Base-by-base conservation (phyloP, 208 protist species). In the Wallacemonas sp. region DNA sequence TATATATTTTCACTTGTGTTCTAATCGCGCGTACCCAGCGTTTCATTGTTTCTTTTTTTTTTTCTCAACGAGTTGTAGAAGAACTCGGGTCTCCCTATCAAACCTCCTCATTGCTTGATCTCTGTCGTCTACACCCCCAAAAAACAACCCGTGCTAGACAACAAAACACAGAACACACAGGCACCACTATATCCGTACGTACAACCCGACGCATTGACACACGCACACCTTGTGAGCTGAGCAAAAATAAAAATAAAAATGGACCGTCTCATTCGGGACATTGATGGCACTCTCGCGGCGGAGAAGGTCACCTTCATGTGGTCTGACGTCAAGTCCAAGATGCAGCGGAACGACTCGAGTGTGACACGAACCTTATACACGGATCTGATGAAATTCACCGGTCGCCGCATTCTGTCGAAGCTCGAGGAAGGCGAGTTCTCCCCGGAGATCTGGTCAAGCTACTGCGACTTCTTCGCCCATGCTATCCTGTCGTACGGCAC, bases 401-500 rank as follows among this genome's bases (percentile, higher is more conserved):
- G 78, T 2, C 50, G 77, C 16, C 61, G 63, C 23, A 74, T 90
- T 29, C 57, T 87, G 1, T 63, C 57, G 0, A 81, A 79, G 45
- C 67, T 90, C 14, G 77, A 86, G 46, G 54, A 82, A 29, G 68
- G 57, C 3, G 59, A 57, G 39, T 74, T 77, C 18, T 67, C 72
- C 14, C 49, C 48, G 10, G 80, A 90, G n/a, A 72, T 59, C 1
- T 86, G 84, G 80, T 18, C 31, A 31, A 75, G 67, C 25, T 91
- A 87, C 71, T 72, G 66, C n/a, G 67, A 81, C 20, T 82, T 86
- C 39, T 76, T 86, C 49, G 66, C 54, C 12, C 48, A 77, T 42
- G 74, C 69, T 2, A 72, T 86, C n/a, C 32, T 85, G 20, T 79
- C 75, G 12, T 77, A 77, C 65, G 77, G 77, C 25, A 90, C 84